Evolutionary conservation across 331 rosid genomes (phyloP).

Genomic region (Telfairia occidentalis): DNA sequence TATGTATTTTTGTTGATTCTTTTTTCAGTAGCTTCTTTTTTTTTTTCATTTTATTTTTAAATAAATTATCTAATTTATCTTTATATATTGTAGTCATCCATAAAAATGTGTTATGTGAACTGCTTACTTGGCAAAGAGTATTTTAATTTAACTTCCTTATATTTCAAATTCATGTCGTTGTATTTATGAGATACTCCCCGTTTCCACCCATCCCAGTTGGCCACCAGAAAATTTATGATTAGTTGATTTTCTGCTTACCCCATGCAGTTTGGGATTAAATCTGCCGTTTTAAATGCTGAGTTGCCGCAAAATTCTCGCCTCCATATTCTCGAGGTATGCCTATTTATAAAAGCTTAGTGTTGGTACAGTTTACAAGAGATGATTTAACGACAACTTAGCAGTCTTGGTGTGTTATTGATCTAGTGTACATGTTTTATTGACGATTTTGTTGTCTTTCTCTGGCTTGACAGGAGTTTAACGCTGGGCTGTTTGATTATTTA

Average conservation of each 20-base stretch:
- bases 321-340: conserved; percentile 85
- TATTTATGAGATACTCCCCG: neutral
- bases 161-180: neutral
- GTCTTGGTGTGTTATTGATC: neutral
- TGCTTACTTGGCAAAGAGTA: neutral
- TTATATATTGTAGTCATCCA: neutral
- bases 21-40: neutral
- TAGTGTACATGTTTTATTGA: conserved; percentile 4
- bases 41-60: too few species aligned
- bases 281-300: conserved; percentile 93
- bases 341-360: neutral
- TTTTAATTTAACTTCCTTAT: neutral
- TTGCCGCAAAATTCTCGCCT: conserved; percentile 96
- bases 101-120: neutral
- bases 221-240: neutral
- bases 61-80: neutral
- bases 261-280: conserved; percentile 77
- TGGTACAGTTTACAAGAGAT: neutral
- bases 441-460: neutral
- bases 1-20: neutral
- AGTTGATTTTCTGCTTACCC: neutral
- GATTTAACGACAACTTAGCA: neutral
- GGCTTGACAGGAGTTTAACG: conserved; percentile 79
- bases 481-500: conserved; percentile 90
- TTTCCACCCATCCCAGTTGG: neutral